Percentiles rank a stretch among this genome's conserved stretches.
Conservation (phyloP, 768 basidiomycete genomes). For the Naematelia aurantialba region DNA sequence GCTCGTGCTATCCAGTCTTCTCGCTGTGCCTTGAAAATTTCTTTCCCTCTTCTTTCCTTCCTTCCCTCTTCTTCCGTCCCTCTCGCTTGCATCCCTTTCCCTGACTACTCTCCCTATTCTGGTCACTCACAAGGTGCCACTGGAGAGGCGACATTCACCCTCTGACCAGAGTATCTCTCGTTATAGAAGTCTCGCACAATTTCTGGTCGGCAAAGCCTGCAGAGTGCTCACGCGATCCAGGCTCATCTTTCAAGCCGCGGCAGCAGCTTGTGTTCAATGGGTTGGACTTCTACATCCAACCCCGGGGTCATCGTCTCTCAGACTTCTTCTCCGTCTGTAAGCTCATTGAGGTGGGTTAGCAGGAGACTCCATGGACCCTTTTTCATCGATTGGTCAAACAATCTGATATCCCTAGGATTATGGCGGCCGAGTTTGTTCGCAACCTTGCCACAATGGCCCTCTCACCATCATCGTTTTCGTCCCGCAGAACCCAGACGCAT, state of each 20-base stretch:
- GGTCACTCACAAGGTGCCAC: too few species aligned
- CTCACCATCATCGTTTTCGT: not conserved
- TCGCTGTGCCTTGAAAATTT: too few species aligned
- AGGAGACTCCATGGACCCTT: too few species aligned
- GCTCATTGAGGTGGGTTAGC: not conserved
- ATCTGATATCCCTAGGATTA: not conserved
- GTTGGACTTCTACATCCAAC: not conserved
- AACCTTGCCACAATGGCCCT: not conserved
- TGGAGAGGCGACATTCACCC: too few species aligned
- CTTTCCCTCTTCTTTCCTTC: not conserved
- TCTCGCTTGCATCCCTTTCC: not conserved
- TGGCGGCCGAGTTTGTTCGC: not conserved
- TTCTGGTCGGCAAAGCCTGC: too few species aligned
- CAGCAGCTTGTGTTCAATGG: not conserved
- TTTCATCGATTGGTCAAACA: too few species aligned
- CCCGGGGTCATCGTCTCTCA: not conserved
- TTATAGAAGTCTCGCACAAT: too few species aligned
- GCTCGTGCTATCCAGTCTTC: too few species aligned
- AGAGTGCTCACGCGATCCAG: too few species aligned
- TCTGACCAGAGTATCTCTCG: too few species aligned
- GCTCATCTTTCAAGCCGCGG: not conserved
- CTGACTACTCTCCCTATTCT: too few species aligned
- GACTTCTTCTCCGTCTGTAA: not conserved
- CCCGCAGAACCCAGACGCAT: too few species aligned
- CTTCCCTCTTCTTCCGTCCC: not conserved